Base-by-base conservation (phyloP, 2,329 filamentous ascomycete species). In the Coniosporium tulheliwenetii region DNA sequence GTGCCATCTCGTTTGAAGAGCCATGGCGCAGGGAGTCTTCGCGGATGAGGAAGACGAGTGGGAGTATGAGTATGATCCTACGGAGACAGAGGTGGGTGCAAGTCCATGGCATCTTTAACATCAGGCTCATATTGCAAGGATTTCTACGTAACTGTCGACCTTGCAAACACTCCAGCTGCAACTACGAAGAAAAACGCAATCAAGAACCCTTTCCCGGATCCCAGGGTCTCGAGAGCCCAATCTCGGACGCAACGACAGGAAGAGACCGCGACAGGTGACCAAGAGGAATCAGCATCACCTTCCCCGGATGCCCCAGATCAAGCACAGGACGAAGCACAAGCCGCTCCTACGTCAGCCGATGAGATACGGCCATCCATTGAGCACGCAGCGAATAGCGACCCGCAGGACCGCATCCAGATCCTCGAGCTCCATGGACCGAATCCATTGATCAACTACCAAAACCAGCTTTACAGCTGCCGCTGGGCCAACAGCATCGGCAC, bases 401-500 rank as follows among this genome's bases (percentile, higher is more conserved):
- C 44, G 30, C 43, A 51, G 19, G 58, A 65, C 36, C 57, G 61
- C 37, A 73, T 94, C 5, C 85, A 94, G 53, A 79, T 95, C 39
- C 67, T 91, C n/a, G 85, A 85, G 26, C 69, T 95, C 3, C 81
- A 93, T 58, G 79, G 79, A 1, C 53, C 63, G 2, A 80, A 82
- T 38, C 89, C 89, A 0, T 65, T 94, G 26, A 70, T 94, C 44
- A 81, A 81, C 15, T 93, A 93, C 60, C 73, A 80, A 43, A 82
- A 81, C 29, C 75, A 79, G 45, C 65, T 93, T 15, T 91, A 87
- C 55, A 77, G 76, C 47, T 89, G 85, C 47, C 65, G 75, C 37
- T 96, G 89, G 89, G 73, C 76, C 9, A 77, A 83, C 45, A 81
- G 85, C 44, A 74, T 93, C 36, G 89, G 89, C 31, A 93, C 86